Base-by-base conservation (phyloP, 2,329 filamentous ascomycete genomes). In the Diaporthe vexans region DNA sequence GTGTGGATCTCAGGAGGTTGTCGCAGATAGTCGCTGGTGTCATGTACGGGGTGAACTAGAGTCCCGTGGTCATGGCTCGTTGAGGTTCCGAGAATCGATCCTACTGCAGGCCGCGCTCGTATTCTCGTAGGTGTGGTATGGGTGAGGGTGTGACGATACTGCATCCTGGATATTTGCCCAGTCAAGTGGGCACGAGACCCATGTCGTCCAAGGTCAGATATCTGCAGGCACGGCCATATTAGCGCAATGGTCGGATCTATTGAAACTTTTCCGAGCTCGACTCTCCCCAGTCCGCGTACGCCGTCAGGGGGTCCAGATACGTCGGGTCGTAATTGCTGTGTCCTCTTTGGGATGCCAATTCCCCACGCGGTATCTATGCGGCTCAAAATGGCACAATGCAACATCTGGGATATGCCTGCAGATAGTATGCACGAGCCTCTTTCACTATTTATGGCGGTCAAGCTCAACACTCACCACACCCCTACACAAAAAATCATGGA, bases 291-390 rank as follows among this genome's bases (percentile, higher is more conserved):
- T 51, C 63, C 63, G 33, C 63, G 63, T 40, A 40, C 33, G 48
- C 63, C 48, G 46, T 19, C 63, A 52, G 63, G 63, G 63, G 63
- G n/a, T n/a, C 24, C 63, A 52, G 46, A 67, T 67, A 67, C 29
- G 46, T 37, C 46, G 4, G 33, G 13, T 54, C 48, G 40, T 68
- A 54, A 54, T 68, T 68, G 63, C 10, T 24, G 24, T 68, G 29
- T 40, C 48, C 48, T 24, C 26, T 68, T 68, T 68, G 48, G 48
- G 63, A 54, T 40, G 63, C n/a, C 15, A 68, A 21, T 54, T 68
- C 48, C 48, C 63, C 63, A 67, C 63, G 46, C 29, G 29, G 63
- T 52, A 54, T 68, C 63, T 54, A 68, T 68, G 63, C 63, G 63
- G 63, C 63, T 68, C 63, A 68, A 68, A 68, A 68, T 26, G 63